Percentiles rank a stretch among this genome's conserved stretches.
Conservation (phyloP, 176 grass and related monocot species). For the Juncus inflexus region DNA sequence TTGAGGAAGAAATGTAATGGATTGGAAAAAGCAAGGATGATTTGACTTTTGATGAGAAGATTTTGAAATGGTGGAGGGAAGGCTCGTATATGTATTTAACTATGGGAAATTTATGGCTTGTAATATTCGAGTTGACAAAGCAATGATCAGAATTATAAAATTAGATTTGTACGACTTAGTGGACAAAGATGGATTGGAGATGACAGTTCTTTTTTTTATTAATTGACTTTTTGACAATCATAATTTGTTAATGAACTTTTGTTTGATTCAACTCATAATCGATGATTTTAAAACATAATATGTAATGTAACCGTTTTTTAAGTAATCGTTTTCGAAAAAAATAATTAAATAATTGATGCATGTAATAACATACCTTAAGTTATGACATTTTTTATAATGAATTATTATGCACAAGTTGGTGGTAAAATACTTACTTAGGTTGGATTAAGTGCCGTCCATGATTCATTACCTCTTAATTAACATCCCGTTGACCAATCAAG, state of each 20-base stretch:
- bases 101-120: background rate
- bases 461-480: slow-evolving; percentile 13
- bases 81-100: slow-evolving; percentile 12
- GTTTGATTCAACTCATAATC: too few species aligned
- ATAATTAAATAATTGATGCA: too few species aligned
- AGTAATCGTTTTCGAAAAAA: too few species aligned
- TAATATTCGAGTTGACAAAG: slow-evolving; percentile 29
- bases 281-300: too few species aligned
- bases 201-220: slow-evolving; percentile 23
- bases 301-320: too few species aligned
- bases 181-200: slow-evolving; percentile 13
- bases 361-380: too few species aligned
- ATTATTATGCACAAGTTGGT: slow-evolving; percentile 19
- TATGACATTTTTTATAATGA: background rate
- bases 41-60: slow-evolving; percentile 14
- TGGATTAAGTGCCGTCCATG: slow-evolving; percentile 26
- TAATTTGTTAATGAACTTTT: too few species aligned
- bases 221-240: slow-evolving; percentile 11
- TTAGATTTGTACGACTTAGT: slow-evolving; percentile 1
- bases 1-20: background rate
- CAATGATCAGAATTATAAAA: background rate
- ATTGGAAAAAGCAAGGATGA: slow-evolving; percentile 5
- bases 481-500: slow-evolving; percentile 4
- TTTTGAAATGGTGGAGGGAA: slow-evolving; percentile 5
- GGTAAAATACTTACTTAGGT: slow-evolving; percentile 7